These are phyloP conservation scores for Cyberlindnera amylophila DNA, from an alignment of 805 yeast genomes.

Conservation along the genomic window DNA sequence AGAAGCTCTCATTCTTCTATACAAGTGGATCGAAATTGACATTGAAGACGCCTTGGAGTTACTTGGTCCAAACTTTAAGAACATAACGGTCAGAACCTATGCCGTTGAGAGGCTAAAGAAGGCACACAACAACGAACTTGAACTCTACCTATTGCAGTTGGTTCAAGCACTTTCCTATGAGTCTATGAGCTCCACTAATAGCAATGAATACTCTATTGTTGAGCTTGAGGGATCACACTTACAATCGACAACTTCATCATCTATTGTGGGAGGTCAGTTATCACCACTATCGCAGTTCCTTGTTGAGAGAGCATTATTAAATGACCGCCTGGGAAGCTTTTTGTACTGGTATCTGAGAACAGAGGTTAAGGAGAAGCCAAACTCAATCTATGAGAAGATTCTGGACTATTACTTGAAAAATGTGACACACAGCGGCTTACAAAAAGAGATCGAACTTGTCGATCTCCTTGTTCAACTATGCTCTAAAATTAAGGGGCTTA, in stretches of 20 bases:
- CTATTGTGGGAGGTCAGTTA: constrained; percentile 23
- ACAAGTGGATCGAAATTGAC: constrained; percentile 70
- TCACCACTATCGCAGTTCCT: constrained; percentile 75
- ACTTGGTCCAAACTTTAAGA: constrained; percentile 72
- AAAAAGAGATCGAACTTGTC: constrained; percentile 67
- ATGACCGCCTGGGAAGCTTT: constrained; percentile 68
- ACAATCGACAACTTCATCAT: constrained; percentile 20
- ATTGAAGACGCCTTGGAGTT: constrained; percentile 85
- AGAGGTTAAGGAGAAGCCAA: constrained; percentile 69
- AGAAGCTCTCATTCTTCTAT: constrained; percentile 72
- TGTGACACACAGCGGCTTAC: constrained; percentile 31
- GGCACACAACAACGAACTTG: constrained; percentile 77
- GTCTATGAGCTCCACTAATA: constrained; percentile 14
- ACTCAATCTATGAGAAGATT: constrained; percentile 41
- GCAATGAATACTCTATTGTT: constrained; percentile 37
- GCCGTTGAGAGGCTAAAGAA: constrained; percentile 81
- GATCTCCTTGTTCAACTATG: constrained; percentile 63
- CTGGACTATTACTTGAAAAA: constrained; percentile 42
- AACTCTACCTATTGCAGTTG: constrained; percentile 77
- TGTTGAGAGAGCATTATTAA: constrained; percentile 64
- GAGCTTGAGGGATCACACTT: constrained; percentile 26
- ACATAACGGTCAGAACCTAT: constrained; percentile 70
- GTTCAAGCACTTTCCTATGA: constrained; percentile 92
- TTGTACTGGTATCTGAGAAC: constrained; percentile 92
- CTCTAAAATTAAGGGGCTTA: constrained; percentile 54